These are phyloP conservation scores for Botrytis fabae DNA, from an alignment of 2,329 filamentous ascomycete genomes.

Conservation along the genomic window DNA sequence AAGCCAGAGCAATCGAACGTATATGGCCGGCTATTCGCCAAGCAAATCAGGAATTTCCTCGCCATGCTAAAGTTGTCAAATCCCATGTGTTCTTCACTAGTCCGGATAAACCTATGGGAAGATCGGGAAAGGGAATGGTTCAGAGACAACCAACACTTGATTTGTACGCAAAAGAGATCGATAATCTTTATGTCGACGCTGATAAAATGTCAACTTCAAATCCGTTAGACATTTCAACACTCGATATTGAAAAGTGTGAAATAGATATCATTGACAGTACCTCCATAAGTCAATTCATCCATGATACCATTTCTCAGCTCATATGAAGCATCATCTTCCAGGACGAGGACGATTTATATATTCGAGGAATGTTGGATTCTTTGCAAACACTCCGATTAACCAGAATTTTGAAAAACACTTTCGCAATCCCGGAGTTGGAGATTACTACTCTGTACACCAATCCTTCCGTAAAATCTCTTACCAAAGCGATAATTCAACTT, in stretches of 20 bases:
- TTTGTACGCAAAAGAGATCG: conserved; percentile 35
- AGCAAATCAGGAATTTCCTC: conserved; percentile 36
- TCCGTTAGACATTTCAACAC: not conserved
- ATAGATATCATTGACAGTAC: not conserved
- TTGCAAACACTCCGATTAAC: not conserved
- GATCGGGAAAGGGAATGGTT: conserved; percentile 43
- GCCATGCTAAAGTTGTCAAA: conserved; percentile 37
- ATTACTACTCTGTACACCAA: not conserved
- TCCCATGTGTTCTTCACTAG: conserved; percentile 38
- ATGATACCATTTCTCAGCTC: not conserved
- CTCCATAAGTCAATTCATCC: not conserved
- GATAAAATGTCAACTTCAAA: not conserved
- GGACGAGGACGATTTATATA: not conserved
- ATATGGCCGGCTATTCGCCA: conserved; percentile 39
- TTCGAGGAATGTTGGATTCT: not conserved
- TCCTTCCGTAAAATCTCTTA: not conserved
- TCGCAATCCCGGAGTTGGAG: not conserved
- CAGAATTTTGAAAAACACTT: not conserved
- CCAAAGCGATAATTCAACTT: not conserved
- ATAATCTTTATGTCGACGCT: conserved; percentile 27
- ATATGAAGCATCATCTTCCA: not conserved
- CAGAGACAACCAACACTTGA: conserved; percentile 38
- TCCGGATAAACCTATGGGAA: conserved; percentile 39
- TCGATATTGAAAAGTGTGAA: not conserved
- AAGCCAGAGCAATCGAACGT: not conserved